Evolutionary conservation across 23 red algal genomes (phyloP).

Genomic region (Agarophyton chilense): DNA sequence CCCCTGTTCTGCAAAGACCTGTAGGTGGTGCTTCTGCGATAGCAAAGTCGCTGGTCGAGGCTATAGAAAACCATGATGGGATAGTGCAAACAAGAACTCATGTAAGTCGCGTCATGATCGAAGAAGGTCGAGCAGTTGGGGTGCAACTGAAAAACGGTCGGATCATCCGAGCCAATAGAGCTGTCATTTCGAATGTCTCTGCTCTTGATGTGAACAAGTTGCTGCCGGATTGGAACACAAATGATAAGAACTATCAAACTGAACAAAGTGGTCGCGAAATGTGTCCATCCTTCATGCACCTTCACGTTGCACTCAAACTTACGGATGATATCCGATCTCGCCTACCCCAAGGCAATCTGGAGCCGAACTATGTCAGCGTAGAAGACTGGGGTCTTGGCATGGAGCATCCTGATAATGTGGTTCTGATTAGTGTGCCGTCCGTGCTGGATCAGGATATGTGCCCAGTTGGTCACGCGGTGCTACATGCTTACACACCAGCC

Average conservation of each 20-base stretch:
- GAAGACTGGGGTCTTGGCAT: conserved; percentile 55
- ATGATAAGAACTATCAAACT: background rate
- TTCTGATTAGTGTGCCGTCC: conserved; percentile 73
- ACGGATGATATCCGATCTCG: conserved; percentile 27
- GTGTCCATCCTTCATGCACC: conserved; percentile 79
- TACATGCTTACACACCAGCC: conserved; percentile 92
- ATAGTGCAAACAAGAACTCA: conserved; percentile 30
- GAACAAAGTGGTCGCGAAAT: background rate
- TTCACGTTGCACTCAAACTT: conserved; percentile 68
- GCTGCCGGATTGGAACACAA: conserved; percentile 5
- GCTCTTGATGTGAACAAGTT: background rate
- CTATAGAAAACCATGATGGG: conserved; percentile 29
- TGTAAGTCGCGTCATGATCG: conserved; percentile 38
- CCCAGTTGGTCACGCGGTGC: conserved; percentile 64
- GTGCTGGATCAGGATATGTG: conserved; percentile 61
- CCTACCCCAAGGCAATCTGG: conserved; percentile 28
- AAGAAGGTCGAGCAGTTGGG: conserved; percentile 33
- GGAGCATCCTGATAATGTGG: conserved; percentile 73
- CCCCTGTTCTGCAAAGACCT: conserved; percentile 69
- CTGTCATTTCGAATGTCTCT: conserved; percentile 41
- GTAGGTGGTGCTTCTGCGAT: conserved; percentile 73
- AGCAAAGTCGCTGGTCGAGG: conserved; percentile 65
- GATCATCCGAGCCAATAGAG: background rate
- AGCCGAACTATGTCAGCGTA: conserved; percentile 72
- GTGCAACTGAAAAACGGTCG: conserved; percentile 36